Evolutionary conservation across 129 eudicot species (phyloP).

Genomic region (Lonicera japonica): DNA sequence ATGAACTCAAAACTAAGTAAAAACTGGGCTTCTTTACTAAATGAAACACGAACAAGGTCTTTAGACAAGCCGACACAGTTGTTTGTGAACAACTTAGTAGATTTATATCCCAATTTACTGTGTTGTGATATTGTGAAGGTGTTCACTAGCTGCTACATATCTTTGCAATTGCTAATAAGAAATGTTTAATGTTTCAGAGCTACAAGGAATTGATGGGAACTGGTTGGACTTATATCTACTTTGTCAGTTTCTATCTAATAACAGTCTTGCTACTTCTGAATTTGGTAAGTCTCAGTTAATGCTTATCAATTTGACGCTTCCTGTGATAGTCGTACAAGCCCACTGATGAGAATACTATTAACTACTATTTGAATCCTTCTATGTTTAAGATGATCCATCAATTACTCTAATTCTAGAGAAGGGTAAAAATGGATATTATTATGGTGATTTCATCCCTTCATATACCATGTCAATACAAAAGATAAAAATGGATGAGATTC

Average conservation of each 20-base stretch:
- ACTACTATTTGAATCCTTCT: background rate
- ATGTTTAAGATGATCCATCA: background rate
- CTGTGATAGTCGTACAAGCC: background rate
- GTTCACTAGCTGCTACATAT: background rate
- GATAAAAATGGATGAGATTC: background rate
- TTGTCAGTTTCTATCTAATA: conserved; percentile 82
- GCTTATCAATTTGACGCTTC: background rate
- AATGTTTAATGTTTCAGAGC: conserved; percentile 39
- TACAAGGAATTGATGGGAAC: conserved; percentile 71
- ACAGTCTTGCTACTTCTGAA: conserved; percentile 68
- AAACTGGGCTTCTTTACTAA: too few species aligned
- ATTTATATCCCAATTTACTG: background rate
- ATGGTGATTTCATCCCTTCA: background rate
- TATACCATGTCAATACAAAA: background rate
- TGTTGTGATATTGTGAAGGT: background rate
- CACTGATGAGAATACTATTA: background rate
- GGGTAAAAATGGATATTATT: background rate
- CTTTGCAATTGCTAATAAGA: background rate
- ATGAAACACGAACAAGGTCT: too few species aligned
- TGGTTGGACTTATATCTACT: conserved; percentile 62
- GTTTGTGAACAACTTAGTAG: background rate
- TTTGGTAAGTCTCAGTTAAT: conserved; percentile 51
- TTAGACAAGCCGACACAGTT: too few species aligned
- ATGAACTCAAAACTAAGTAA: background rate
- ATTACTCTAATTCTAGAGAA: background rate